Conservation (phyloP, 768 basidiomycete genomes). For the Trametes maxima region DNA sequence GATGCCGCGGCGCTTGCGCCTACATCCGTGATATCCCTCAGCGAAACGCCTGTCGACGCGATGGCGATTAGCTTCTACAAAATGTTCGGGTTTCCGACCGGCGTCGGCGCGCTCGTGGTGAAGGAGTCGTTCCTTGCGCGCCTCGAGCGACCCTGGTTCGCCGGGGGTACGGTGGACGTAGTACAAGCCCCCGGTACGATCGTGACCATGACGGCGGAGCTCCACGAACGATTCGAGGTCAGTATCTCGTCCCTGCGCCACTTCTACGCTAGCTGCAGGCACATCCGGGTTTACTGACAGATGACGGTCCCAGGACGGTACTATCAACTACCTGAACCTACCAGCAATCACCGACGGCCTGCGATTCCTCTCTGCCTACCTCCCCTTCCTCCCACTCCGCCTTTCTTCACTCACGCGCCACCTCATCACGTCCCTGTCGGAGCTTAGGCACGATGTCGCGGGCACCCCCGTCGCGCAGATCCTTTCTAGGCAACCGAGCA, state of each 20-base stretch:
- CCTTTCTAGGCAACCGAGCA: constrained; percentile 61
- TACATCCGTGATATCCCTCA: constrained; percentile 66
- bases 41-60: constrained; percentile 72
- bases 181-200: constrained; percentile 80
- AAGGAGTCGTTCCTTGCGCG: constrained; percentile 65
- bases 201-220: constrained; percentile 57
- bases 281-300: constrained; percentile 14
- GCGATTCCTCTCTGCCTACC: constrained; percentile 73
- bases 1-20: constrained; percentile 84
- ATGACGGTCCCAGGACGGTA: constrained; percentile 65
- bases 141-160: constrained; percentile 79
- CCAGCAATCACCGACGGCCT: constrained; percentile 81
- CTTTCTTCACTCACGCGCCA: constrained; percentile 69
- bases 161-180: constrained; percentile 80
- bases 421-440: constrained; percentile 55
- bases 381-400: constrained; percentile 77
- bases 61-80: constrained; percentile 88
- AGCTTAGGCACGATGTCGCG: constrained; percentile 61
- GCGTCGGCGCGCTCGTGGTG: constrained; percentile 77
- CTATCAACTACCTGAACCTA: constrained; percentile 78
- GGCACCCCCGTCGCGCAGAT: constrained; percentile 66
- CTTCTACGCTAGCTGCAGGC: not conserved
- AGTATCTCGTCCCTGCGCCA: constrained; percentile 16
- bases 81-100: constrained; percentile 88
- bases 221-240: constrained; percentile 82